Base-by-base conservation (phyloP, 495 filamentous ascomycete genomes). In the Penicillium paradoxum region DNA sequence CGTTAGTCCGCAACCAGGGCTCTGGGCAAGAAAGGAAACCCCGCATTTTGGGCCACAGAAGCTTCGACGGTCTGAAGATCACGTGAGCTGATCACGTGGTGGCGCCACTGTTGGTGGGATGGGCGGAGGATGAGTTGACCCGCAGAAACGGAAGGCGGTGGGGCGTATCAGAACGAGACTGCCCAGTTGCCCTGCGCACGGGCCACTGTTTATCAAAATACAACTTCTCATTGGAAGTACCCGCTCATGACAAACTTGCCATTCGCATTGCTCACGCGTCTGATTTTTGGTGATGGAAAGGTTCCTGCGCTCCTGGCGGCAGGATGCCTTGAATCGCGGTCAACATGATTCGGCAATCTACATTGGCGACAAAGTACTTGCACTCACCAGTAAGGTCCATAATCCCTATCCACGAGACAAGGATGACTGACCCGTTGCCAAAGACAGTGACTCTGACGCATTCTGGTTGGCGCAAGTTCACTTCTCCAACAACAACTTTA, bases 311-410 rank as follows among this genome's bases (percentile, higher is more conserved):
- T 85, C 85, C 57, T 99, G 93, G 93, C 80, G 90, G 54, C 87
- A 95, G 71, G 89, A 97, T 75, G 90, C 91, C 52, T 70, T 92
- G 55, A 89, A 92, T 67, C 95, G 93, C 65, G 86, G 93, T 49
- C 91, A 99, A 63, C 89, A 95, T 69, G 92, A 97, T 42, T 84
- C 93, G 9, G 95, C 95, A 45, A 90, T 97, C 63, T 97, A 91
- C 64, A 89, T 97, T 59, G 92, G 89, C 19, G 93, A 99, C 76
- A 97, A 99, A 78, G 78, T 97, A 54, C 78, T 97, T 33, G 92
- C 92, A 45, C 79, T 97, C 62, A 97, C 92, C 30, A 86, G 93
- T 97, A 72, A 69, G 59, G 24, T 9, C 34, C 2, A 13, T 10
- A 8, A 32, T 8, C 2, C 32, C 34, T 29, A 44, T 17, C 14